These are phyloP conservation scores for Bryum argenteum DNA, from an alignment of 225 moss, liverwort and hornwort species.

Conservation along the genomic window DNA sequence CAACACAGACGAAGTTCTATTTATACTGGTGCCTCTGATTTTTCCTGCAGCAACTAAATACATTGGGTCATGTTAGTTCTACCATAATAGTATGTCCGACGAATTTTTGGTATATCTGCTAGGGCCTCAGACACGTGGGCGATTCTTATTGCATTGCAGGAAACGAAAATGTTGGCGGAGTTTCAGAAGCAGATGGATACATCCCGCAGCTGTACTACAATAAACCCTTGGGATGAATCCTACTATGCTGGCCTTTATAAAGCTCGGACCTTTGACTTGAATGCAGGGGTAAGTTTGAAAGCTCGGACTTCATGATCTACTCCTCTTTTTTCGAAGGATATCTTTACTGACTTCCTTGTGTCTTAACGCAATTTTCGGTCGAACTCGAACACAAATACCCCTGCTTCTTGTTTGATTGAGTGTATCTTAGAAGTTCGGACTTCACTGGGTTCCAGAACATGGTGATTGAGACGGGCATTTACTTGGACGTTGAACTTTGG, in stretches of 20 bases:
- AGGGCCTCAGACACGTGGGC: neutral
- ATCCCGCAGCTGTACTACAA: conserved; percentile 60
- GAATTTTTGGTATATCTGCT: conserved; percentile 3
- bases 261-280: conserved; percentile 73
- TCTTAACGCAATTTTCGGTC: conserved; percentile 18
- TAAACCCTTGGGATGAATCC: conserved; percentile 96
- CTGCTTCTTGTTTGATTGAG: too few relatives aligned
- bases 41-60: neutral
- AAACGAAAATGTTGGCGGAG: conserved; percentile 79
- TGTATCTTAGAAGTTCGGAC: neutral
- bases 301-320: conserved; percentile 8
- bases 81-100: neutral
- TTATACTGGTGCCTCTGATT: neutral
- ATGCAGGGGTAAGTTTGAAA: conserved; percentile 67
- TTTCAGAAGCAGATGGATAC: conserved; percentile 81
- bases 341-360: neutral
- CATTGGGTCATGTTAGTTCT: neutral
- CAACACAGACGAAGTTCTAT: neutral
- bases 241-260: conserved; percentile 91
- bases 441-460: conserved; percentile 16
- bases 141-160: conserved; percentile 51
- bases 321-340: neutral
- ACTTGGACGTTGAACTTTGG: conserved; percentile 12
- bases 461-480: conserved; percentile 1
- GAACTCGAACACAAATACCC: too few relatives aligned